Conservation (phyloP, 129 eudicot species). For the Heracleum sosnowskyi region DNA sequence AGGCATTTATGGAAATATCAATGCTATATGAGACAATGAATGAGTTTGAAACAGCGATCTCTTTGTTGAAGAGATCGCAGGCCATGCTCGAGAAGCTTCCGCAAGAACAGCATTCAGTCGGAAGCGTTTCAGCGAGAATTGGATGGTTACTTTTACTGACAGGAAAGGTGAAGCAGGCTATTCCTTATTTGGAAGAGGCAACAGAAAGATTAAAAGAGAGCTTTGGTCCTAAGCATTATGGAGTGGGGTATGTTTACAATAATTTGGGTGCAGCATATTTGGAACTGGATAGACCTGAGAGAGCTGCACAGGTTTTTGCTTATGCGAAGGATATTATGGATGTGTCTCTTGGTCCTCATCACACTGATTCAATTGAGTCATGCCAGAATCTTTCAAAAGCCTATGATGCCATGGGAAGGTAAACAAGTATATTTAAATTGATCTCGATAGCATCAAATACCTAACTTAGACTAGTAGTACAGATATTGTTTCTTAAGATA, state of each 20-base stretch:
- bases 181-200: slow-evolving; percentile 88
- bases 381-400: slow-evolving; percentile 92
- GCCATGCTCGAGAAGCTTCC: slow-evolving; percentile 73
- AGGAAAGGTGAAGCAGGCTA: slow-evolving; percentile 60
- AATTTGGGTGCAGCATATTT: slow-evolving; percentile 86
- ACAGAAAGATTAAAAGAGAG: slow-evolving; percentile 73
- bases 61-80: slow-evolving; percentile 63
- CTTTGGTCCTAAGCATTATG: slow-evolving; percentile 83
- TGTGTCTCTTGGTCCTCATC: slow-evolving; percentile 78
- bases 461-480: not conserved
- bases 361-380: slow-evolving; percentile 75
- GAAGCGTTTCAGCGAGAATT: slow-evolving; percentile 78
- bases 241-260: slow-evolving; percentile 77
- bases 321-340: slow-evolving; percentile 90
- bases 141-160: slow-evolving; percentile 82
- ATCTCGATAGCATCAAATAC: not conserved
- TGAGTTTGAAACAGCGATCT: slow-evolving; percentile 73
- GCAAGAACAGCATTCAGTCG: slow-evolving; percentile 74
- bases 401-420: slow-evolving; percentile 89
- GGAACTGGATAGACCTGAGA: slow-evolving; percentile 80
- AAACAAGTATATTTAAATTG: slow-evolving; percentile 1
- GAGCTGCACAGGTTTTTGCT: slow-evolving; percentile 91
- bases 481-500: not conserved
- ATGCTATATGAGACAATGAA: slow-evolving; percentile 80
- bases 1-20: slow-evolving; percentile 74